Base-by-base conservation (phyloP, 257 asterid genomes). In the Osmanthus fragrans region DNA sequence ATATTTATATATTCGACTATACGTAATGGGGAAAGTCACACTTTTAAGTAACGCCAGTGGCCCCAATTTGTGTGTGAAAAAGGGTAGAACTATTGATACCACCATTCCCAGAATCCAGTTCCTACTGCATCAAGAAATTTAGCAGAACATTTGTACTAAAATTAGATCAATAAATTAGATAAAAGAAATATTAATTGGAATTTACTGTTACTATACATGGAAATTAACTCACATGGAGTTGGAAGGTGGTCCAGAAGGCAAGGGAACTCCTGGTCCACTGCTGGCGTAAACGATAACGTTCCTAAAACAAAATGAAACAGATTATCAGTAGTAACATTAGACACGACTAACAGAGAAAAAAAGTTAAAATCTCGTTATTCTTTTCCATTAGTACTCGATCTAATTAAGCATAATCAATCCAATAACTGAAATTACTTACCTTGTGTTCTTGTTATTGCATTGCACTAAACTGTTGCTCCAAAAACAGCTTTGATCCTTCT, bases 91-190 rank as follows among this genome's bases (percentile, higher is more conserved):
- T 33, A 89, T 34, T 12, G 97, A 74, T 1, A 94, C 69, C 49
- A 90, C 71, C 1, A 94, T 67, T 54, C 94, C 97, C 36, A 94
- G 45, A 78, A 90, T 65, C 98, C 94, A 94, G 7, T 90, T 86
- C 80, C 85, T 89, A 82, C 90, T 87, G 79, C 74, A 75, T 30
- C 10, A 39, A 3, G 23, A 68, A 30, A 18, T 19, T 16, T 45
- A 56, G 65, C 25, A 47, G 47, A 29, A 0, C 10, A 58, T 58
- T 51, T n/a, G n/a, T 2, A 15, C 2, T 15, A 49, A 47, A 11
- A 16, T 16, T 19, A 49, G 56, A 47, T 21, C 7, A 65, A 40
- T 4, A 9, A 12, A 74, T 19, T 73, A 5, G 5, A 19, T n/a
- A 19, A 2, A 56, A 56, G 4, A n/a, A 56, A 1, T 0, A 16